phyloP scores from a whole-genome alignment of 2,329 filamentous ascomycete genomes.

The Pestalotiopsis sp. region DNA sequence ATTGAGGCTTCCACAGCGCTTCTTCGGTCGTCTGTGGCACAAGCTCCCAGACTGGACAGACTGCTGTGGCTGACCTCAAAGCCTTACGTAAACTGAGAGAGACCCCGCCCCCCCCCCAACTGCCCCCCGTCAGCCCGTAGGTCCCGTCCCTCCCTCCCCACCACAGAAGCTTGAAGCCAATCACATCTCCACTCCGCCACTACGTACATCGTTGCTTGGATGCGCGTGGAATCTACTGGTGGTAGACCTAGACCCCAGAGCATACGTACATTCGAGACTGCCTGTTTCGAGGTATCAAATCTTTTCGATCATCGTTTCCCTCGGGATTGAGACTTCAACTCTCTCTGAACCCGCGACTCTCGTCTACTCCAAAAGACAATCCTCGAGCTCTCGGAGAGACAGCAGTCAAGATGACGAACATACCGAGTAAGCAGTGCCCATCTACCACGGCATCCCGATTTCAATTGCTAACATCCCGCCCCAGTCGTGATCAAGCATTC shows the following conservation, averaged over 20 bases:
- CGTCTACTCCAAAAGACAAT: neutral
- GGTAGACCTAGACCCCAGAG: neutral
- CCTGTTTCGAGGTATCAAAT: neutral
- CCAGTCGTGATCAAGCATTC: slow-evolving; percentile 87
- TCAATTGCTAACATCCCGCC: neutral
- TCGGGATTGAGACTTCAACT: neutral
- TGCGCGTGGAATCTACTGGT: slow-evolving; percentile 7
- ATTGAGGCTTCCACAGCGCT: neutral
- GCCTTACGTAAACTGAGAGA: neutral
- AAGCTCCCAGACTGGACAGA: neutral
- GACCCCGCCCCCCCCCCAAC: neutral
- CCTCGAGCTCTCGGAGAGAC: neutral
- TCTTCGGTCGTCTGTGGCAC: neutral
- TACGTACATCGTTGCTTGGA: slow-evolving; percentile 2
- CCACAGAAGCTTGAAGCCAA: slow-evolving; percentile 4
- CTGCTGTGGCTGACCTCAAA: neutral
- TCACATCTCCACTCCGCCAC: slow-evolving; percentile 7
- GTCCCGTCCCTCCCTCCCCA: neutral
- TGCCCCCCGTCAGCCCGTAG: neutral
- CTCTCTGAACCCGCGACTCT: neutral
- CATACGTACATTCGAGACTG: slow-evolving; percentile 10
- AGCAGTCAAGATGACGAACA: slow-evolving; percentile 27
- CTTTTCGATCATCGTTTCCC: neutral
- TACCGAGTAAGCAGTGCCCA: slow-evolving; percentile 28
- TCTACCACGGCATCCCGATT: neutral